Base-by-base conservation (phyloP, 495 filamentous ascomycete genomes). In the Penicillium fimorum region DNA sequence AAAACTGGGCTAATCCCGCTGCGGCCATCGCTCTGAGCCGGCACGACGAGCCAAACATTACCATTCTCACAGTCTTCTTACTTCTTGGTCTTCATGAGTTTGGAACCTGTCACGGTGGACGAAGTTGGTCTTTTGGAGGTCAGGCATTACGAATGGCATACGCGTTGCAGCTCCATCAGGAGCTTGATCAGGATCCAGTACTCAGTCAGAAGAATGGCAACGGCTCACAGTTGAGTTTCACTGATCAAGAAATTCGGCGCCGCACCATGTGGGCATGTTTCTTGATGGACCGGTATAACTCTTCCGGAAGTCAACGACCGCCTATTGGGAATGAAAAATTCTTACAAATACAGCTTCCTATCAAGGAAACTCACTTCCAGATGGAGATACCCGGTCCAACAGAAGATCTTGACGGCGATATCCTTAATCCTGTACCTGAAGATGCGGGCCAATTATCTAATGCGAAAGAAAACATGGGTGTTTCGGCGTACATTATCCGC, bases 231-330 rank as follows among this genome's bases (percentile, higher is more conserved):
- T 77, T 98, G 40, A 96, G 89, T 64, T 90, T 90, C 62, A 94
- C 91, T 12, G 94, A 98, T 71, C 85, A 89, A 33, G 94, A 98
- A 68, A 96, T 97, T 37, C 79, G 94, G 52, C 80, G 93, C 55
- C 81, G 94, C 50, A 95, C 91, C 5, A 97, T 98, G 93, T 98
- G 94, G 94, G 89, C 92, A 22, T 96, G 92, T 68, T 96, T 93
- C 64, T 66, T 95, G 57, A 96, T 98, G 94, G 94, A 98, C 70
- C 85, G 93, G 0, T 97, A 96, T 73, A 97, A 92, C 71, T 96
- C 93, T 3, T 96, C 92, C 3, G 94, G 94, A 13, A 96, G 92
- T 27, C 92, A 96, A 63, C 83, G 94, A 50, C 94, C 94, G 47
- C 88, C 88, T n/a, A 93, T 95, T 63, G 88, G 92, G 33, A 86